Base-by-base conservation (phyloP, 2,329 filamentous ascomycete species). In the Diplodia seriata region DNA sequence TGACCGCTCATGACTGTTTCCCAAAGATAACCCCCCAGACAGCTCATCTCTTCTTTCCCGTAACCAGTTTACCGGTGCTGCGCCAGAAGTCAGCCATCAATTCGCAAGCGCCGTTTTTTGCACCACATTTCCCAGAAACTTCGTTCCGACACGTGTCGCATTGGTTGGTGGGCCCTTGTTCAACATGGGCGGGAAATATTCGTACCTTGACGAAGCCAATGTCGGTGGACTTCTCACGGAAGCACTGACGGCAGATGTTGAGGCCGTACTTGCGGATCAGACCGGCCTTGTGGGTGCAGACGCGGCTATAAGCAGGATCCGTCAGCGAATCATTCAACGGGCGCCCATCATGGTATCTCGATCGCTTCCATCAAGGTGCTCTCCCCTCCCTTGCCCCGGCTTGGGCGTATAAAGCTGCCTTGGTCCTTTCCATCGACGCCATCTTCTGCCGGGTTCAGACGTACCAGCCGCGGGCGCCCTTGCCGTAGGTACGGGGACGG, bases 191-290 rank as follows among this genome's bases (percentile, higher is more conserved):
- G 33, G 55, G 33, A n/a, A 20, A 11, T 20, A 65, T 68, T 65
- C 76, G 74, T 82, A 89, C 87, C 87, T 90, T 90, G 81, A 84
- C 81, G 84, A 90, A 90, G 76, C 88, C 88, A 79, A 90, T 89
- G 81, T 90, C 87, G 78, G 80, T 79, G 77, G 83, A 82, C 85
- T 90, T 90, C 84, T 90, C 88, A 76, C 88, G 81, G 85, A 90
- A 90, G 86, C 87, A 90, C 82, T 87, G 85, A 85, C 87, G 86
- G 86, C 87, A 89, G 84, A 90, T 88, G 80, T 97, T 93, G 78
- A 97, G 89, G 81, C 95, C 94, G 87, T 99, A 99, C 88, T 99
- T 99, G 88, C 95, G 94, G 90, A 99, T 97, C 77, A 99, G 90
- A 96, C 95, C 95, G 80, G 95, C 94, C 81, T 89, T 90, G 91